Percentiles rank a stretch among this genome's conserved stretches.
These are phyloP conservation scores for Spathaspora girioi DNA, from an alignment of 805 yeast species.

Conservation along the genomic window DNA sequence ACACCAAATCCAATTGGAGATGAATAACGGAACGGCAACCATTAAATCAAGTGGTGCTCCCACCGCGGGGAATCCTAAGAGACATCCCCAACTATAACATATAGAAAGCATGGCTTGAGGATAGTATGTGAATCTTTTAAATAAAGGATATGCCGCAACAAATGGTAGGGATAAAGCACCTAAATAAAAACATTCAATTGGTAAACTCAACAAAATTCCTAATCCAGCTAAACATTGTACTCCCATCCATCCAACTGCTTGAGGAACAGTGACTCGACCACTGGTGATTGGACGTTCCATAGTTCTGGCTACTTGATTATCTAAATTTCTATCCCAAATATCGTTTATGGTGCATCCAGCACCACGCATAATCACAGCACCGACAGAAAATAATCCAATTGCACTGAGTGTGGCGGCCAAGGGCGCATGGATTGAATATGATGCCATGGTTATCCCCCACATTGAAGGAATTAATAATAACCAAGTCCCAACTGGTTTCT, in stretches of 20 bases:
- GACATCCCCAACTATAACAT: slow-evolving; percentile 92
- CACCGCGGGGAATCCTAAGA: slow-evolving; percentile 94
- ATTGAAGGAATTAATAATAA: slow-evolving; percentile 78
- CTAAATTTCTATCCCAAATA: slow-evolving; percentile 77
- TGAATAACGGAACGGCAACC: slow-evolving; percentile 74
- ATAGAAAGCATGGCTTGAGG: slow-evolving; percentile 83
- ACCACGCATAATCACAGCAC: slow-evolving; percentile 90
- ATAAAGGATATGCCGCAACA: slow-evolving; percentile 85
- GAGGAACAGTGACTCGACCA: slow-evolving; percentile 66
- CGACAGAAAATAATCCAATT: slow-evolving; percentile 70
- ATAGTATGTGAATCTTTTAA: slow-evolving; percentile 91
- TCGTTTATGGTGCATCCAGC: slow-evolving; percentile 98
- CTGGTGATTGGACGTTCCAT: slow-evolving; percentile 90
- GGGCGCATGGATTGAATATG: slow-evolving; percentile 69
- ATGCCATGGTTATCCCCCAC: slow-evolving; percentile 93
- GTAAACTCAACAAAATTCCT: slow-evolving; percentile 66
- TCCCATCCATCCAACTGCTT: slow-evolving; percentile 68
- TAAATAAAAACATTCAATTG: slow-evolving; percentile 73
- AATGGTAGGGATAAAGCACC: slow-evolving; percentile 80
- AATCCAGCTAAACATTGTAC: slow-evolving; percentile 75
- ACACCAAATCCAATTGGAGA: slow-evolving; percentile 84
- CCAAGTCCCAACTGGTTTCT: slow-evolving; percentile 95
- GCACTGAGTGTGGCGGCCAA: slow-evolving; percentile 57
- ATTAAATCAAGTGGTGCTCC: slow-evolving; percentile 71
- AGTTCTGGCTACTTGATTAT: slow-evolving; percentile 82